Evolutionary conservation across 768 basidiomycete genomes (phyloP), one percentile per base, ranked within the genome.

Genomic region (Russula compacta): DNA sequence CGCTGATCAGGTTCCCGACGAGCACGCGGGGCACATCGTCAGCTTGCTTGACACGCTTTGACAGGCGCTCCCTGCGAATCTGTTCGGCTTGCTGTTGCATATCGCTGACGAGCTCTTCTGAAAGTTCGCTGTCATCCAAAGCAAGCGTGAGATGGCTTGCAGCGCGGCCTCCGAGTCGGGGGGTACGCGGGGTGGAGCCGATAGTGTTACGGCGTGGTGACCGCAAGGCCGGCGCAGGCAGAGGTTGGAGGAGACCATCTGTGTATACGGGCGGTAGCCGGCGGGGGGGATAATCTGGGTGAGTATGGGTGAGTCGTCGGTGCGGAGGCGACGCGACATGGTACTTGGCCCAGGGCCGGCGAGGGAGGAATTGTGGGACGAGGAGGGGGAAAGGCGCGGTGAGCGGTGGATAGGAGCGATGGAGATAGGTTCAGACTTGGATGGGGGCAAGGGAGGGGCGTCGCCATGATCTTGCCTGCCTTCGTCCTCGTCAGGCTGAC

Each of bases 1-100:
- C 95, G n/a, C 93, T 92, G 65, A 99, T 97, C 66, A 98, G 75
- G 72, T 98, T 98, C 0, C 97, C 97, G 0, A 98, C 91, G 12
- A 95, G 38, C 58, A 63, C 40, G 67, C 67, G 12, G 63, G 60
- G 12, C 64, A 67, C 21, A 68, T 71, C 12, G 80, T 84, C 53
- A 84, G 71, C 6, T 78, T 81, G 79, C 71, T 84, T 85, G 7
- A 80, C 85, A 15, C 89, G 77, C 71, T 92, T 91, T 47, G 81
- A 79, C 71, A 80, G 73, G 46, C 93, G 77, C 73, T 95, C 91
- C 51, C 86, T 73, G 53, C 94, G 77, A 56, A 97, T 92, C 64
- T 84, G 83, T 66, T 95, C 93, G 0, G 91, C 92, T 66, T 94
- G 89, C n/a, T 85, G 77, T 68, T 93, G 82, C 47, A 97, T 97